Percentiles rank a stretch among this genome's conserved stretches.
These are phyloP conservation scores for Kurtzmaniella fragi DNA, from an alignment of 805 yeast species.

Conservation along the genomic window DNA sequence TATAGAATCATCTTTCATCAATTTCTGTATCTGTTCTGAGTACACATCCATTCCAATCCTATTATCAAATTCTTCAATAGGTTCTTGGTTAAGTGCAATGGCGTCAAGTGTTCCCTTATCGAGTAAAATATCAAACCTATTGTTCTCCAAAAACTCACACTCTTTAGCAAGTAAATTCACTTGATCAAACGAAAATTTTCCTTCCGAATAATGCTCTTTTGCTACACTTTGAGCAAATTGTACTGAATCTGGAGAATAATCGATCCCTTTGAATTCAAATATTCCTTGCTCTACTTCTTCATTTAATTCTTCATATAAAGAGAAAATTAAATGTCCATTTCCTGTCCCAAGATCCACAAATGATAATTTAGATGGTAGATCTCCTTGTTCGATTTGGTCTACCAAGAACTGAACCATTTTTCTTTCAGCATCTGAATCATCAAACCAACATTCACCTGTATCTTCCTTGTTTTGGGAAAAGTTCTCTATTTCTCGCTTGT, in stretches of 20 bases:
- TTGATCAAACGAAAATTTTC: constrained; percentile 49
- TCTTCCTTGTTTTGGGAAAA: constrained; percentile 72
- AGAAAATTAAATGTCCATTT: constrained; percentile 83
- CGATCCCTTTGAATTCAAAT: constrained; percentile 55
- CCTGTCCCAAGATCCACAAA: constrained; percentile 85
- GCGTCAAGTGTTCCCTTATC: constrained; percentile 98
- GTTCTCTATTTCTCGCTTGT: constrained; percentile 65
- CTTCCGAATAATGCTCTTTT: constrained; percentile 24
- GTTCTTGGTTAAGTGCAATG: constrained; percentile 72
- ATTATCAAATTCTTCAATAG: constrained; percentile 37
- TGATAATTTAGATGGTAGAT: constrained; percentile 10
- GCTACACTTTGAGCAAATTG: constrained; percentile 66
- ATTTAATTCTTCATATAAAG: constrained; percentile 59
- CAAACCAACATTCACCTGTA: constrained; percentile 96
- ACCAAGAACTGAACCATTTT: constrained; percentile 71
- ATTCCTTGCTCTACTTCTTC: constrained; percentile 24
- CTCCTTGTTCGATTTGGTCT: constrained; percentile 38
- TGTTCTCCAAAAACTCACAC: constrained; percentile 30
- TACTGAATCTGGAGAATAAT: constrained; percentile 80
- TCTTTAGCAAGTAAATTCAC: constrained; percentile 59
- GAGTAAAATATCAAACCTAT: constrained; percentile 63
- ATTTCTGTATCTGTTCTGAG: constrained; percentile 49
- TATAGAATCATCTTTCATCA: constrained; percentile 54
- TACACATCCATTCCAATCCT: constrained; percentile 55
- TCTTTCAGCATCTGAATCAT: constrained; percentile 88